Evolutionary conservation across 2,329 filamentous ascomycete species (phyloP).

Genomic region (Epichloe scottii): DNA sequence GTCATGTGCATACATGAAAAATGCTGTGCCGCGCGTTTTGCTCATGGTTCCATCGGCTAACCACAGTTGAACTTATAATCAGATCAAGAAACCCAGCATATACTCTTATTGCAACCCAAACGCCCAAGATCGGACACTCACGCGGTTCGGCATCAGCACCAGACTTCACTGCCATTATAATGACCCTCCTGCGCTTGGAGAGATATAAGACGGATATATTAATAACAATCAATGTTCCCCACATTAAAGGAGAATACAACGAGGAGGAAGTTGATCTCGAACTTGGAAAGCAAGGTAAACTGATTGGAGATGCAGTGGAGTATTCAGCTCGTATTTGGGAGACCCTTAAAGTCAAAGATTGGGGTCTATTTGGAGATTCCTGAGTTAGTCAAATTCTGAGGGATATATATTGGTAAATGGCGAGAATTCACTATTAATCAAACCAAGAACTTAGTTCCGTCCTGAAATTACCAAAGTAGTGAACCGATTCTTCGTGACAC

Average conservation of each 20-base stretch:
- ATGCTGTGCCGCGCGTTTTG: neutral
- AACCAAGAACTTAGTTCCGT: too few species aligned
- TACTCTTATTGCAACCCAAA: constrained; percentile 57
- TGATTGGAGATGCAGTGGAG: constrained; percentile 57
- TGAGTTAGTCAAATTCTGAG: constrained; percentile 4
- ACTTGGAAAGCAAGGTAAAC: constrained; percentile 50
- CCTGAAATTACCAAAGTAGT: too few species aligned
- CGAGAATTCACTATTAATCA: too few species aligned
- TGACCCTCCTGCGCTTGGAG: constrained; percentile 66
- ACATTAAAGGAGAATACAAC: constrained; percentile 62
- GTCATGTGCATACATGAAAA: constrained; percentile 10
- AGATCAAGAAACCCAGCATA: constrained; percentile 44
- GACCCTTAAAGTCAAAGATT: constrained; percentile 68
- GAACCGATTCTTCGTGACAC: too few species aligned
- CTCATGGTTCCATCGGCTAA: constrained; percentile 12
- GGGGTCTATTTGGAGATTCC: constrained; percentile 51
- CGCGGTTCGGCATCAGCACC: constrained; percentile 27
- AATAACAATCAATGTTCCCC: constrained; percentile 78
- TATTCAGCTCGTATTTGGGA: constrained; percentile 56
- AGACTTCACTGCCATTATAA: constrained; percentile 62
- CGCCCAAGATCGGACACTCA: constrained; percentile 24
- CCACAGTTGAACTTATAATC: constrained; percentile 12
- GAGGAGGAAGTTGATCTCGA: constrained; percentile 59
- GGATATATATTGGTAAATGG: too few species aligned
- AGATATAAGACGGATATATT: constrained; percentile 68